Conservation (phyloP, 768 basidiomycete species). For the Rhodocollybia butyracea region DNA sequence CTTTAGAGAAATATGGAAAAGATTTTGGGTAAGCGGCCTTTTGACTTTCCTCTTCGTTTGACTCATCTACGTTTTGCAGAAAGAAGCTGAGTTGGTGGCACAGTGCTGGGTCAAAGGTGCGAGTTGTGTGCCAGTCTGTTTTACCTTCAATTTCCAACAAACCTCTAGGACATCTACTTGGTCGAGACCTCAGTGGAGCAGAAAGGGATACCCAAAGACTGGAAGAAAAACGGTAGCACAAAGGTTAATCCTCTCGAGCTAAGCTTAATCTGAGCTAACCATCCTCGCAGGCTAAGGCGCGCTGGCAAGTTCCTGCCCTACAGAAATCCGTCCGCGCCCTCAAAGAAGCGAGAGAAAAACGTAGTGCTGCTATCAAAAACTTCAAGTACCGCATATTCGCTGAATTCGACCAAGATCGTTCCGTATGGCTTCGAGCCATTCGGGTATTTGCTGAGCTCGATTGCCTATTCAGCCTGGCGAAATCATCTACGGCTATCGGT, state of each 20-base stretch:
- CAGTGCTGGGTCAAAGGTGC: slow-evolving; percentile 82
- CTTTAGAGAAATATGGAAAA: slow-evolving; percentile 64
- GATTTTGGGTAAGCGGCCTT: slow-evolving; percentile 51
- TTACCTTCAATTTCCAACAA: background rate
- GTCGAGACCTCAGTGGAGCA: slow-evolving; percentile 64
- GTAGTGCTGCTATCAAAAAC: slow-evolving; percentile 71
- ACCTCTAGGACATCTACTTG: slow-evolving; percentile 79
- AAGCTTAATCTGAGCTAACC: background rate
- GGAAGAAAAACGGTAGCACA: slow-evolving; percentile 77
- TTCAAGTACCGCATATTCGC: slow-evolving; percentile 79
- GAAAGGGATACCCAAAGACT: slow-evolving; percentile 73
- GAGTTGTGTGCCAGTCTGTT: background rate
- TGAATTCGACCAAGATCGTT: slow-evolving; percentile 81
- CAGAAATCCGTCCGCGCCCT: slow-evolving; percentile 69
- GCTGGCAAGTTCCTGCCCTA: slow-evolving; percentile 77
- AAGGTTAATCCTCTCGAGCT: slow-evolving; percentile 49
- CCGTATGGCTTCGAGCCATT: slow-evolving; percentile 78
- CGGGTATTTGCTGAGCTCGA: slow-evolving; percentile 93
- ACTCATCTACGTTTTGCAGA: slow-evolving; percentile 31
- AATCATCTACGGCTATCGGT: slow-evolving; percentile 83
- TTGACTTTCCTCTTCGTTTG: slow-evolving; percentile 12
- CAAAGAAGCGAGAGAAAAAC: slow-evolving; percentile 93
- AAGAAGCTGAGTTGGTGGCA: slow-evolving; percentile 62
- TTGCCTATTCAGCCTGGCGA: slow-evolving; percentile 89
- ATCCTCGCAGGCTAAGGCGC: slow-evolving; percentile 53